Percentiles rank a stretch among this genome's conserved stretches.
Conservation (phyloP, 2,329 filamentous ascomycete genomes). For the Monosporascus sp. region DNA sequence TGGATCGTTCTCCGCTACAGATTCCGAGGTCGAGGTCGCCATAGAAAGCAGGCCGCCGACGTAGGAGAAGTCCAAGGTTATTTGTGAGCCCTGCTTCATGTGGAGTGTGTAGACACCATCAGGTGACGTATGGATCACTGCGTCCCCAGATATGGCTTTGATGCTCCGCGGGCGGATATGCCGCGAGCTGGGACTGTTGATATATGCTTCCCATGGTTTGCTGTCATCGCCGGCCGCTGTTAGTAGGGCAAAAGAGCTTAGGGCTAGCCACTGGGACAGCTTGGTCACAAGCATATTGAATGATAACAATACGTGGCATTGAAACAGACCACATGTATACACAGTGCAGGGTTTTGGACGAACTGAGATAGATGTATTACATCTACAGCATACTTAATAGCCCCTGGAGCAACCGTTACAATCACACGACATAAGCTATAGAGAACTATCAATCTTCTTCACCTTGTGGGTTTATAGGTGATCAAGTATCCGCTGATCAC, state of each 20-base stretch:
- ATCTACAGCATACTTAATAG: no score
- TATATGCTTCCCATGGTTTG: neutral
- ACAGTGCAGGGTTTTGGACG: no score
- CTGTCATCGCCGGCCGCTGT: neutral
- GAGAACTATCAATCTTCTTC: no score
- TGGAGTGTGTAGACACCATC: neutral
- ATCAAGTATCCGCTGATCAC: no score
- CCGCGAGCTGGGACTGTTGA: neutral
- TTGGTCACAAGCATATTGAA: neutral
- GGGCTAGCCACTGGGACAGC: neutral
- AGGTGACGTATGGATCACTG: neutral
- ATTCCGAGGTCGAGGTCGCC: neutral
- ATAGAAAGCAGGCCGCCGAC: neutral
- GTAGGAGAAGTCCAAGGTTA: neutral
- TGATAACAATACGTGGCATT: no score
- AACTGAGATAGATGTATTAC: no score
- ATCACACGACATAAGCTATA: no score
- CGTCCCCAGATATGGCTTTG: neutral
- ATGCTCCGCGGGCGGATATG: neutral
- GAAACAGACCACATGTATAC: no score
- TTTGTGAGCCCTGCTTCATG: neutral
- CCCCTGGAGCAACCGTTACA: no score
- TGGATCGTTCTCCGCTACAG: neutral
- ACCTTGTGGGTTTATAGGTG: no score
- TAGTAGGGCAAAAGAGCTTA: neutral